Base-by-base conservation (phyloP, 805 yeast species). In the Kluyveromyces nonfermentans region DNA sequence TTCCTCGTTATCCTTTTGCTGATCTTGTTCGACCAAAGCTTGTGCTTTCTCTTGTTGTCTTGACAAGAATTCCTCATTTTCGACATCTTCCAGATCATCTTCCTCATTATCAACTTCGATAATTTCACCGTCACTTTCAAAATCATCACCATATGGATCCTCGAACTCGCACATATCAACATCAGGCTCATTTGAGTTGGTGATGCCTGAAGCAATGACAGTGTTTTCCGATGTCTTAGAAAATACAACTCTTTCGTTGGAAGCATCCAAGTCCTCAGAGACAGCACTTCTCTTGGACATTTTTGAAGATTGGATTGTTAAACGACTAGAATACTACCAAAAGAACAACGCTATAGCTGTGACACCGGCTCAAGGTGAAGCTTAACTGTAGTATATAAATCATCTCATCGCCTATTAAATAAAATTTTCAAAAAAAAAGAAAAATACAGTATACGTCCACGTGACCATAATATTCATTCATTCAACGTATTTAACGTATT, bases 141-240 rank as follows among this genome's bases (percentile, higher is more conserved):
- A 87, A 57, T 89, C 96, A 59, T 86, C 96, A 48, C 95, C 95
- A 54, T 80, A 82, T 35, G 85, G 80, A 58, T 84, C 93, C 63
- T 88, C 97, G 63, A 83, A 84, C 52, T 83, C 95, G 21, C 90
- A 95, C 76, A 81, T 77, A 16, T 78, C 82, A 30, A 70, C 65
- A 49, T 79, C 68, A n/a, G 58, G 65, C 6, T 58, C 68, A 6
- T 56, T 66, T 17, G 53, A 50, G 15, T 71, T 77, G 48, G 48
- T 54, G 4, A 50, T 54, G 7, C 40, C 46, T 10, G 46, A 25
- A 12, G 48, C 44, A 19, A 62, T 63, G n/a, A 48, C 56, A 42
- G 45, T 49, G 7, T 45, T 53, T 20, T 43, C 43, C 7, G 64
- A 64, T 44, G 54, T 65, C 60, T 55, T 63, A 42, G 58, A 65